phyloP scores from a whole-genome alignment of 208 protist genomes.

The Vickermania spadyakhi region DNA sequence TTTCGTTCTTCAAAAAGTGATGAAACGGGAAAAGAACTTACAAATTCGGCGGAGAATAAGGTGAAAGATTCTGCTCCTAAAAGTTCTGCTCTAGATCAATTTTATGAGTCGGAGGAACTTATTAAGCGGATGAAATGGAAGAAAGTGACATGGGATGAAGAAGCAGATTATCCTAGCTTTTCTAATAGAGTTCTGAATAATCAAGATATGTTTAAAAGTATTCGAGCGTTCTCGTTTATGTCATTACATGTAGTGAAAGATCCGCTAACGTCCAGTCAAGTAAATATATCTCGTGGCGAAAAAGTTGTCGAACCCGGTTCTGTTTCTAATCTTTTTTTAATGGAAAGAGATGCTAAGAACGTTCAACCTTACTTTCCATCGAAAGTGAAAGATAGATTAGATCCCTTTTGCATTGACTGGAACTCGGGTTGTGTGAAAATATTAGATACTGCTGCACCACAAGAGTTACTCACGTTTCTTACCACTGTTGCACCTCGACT shows the following conservation, averaged over 20 bases:
- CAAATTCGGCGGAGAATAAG: conserved; percentile 11
- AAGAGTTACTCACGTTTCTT: conserved; percentile 85
- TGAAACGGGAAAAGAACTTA: conserved; percentile 2
- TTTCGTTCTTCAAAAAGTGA: conserved; percentile 13
- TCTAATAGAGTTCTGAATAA: conserved; percentile 82
- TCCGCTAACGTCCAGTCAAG: conserved; percentile 24
- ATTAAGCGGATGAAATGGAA: conserved; percentile 91
- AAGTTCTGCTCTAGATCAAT: conserved; percentile 54
- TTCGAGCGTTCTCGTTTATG: conserved; percentile 84
- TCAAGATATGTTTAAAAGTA: conserved; percentile 70
- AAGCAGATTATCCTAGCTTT: conserved; percentile 79
- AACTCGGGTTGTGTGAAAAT: conserved; percentile 76
- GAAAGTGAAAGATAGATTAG: conserved; percentile 12
- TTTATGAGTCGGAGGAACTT: conserved; percentile 86
- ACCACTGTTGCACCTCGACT: conserved; percentile 71
- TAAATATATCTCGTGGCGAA: conserved; percentile 27
- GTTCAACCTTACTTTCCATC: conserved; percentile 39
- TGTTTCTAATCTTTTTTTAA: conserved; percentile 69
- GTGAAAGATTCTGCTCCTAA: conserved; percentile 4
- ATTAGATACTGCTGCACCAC: conserved; percentile 77
- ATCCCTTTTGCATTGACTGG: conserved; percentile 82
- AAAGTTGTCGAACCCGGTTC: conserved; percentile 42
- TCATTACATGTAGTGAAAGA: conserved; percentile 83
- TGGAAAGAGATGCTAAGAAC: conserved; percentile 52
- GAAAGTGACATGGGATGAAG: conserved; percentile 85